Evolutionary conservation across 2,329 filamentous ascomycete genomes (phyloP).

Genomic region (Neocatenulostroma microsporum): DNA sequence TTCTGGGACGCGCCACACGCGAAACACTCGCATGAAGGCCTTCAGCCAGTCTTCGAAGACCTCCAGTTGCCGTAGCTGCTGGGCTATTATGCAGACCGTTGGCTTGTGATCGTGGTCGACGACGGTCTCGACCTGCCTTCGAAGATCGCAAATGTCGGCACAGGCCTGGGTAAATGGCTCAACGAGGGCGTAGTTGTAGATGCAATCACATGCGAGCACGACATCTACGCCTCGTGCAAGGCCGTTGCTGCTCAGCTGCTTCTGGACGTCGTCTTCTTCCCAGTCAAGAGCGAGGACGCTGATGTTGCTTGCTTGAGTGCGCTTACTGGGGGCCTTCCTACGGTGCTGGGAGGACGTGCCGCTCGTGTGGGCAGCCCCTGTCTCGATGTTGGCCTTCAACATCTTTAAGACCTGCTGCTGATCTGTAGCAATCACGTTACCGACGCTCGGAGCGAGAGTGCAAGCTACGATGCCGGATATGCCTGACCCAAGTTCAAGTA

Average conservation of each 20-base stretch:
- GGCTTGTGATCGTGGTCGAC: constrained; percentile 31
- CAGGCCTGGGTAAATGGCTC: constrained; percentile 69
- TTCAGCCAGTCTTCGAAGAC: constrained; percentile 78
- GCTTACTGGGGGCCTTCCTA: constrained; percentile 1
- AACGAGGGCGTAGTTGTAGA: constrained; percentile 87
- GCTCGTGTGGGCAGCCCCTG: constrained; percentile 40
- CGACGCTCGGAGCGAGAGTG: constrained; percentile 53
- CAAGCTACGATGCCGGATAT: constrained; percentile 74
- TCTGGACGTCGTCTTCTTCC: constrained; percentile 53
- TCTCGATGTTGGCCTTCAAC: constrained; percentile 65
- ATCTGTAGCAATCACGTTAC: constrained; percentile 71
- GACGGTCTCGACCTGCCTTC: constrained; percentile 20
- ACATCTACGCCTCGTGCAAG: constrained; percentile 34
- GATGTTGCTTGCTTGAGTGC: constrained; percentile 8
- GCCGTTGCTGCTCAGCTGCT: constrained; percentile 44
- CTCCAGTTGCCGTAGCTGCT: constrained; percentile 77
- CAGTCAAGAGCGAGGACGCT: constrained; percentile 58
- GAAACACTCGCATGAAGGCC: constrained; percentile 59
- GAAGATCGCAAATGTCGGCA: constrained; percentile 61
- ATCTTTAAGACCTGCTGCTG: constrained; percentile 75
- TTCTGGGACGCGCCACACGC: constrained; percentile 68
- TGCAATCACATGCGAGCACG: constrained; percentile 82
- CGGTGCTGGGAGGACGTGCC: neutral
- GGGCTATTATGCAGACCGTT: constrained; percentile 72
- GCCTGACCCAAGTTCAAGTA: constrained; percentile 83